phyloP scores from a whole-genome alignment of 139 green algal genomes.

The Chlorella sorokiniana region DNA sequence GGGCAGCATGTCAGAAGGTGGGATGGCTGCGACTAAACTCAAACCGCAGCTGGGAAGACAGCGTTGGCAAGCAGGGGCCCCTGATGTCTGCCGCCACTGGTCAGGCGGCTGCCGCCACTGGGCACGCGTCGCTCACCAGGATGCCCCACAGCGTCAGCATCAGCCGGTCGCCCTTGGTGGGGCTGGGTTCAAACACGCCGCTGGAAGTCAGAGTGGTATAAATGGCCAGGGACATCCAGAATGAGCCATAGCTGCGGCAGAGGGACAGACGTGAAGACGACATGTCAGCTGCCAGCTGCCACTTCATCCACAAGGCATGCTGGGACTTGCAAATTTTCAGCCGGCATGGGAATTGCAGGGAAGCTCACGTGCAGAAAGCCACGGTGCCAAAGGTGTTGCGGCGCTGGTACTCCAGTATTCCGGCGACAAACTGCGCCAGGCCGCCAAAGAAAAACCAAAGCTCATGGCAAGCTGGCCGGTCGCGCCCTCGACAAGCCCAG shows the following conservation, averaged over 20 bases:
- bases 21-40: neutral
- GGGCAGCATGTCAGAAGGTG: too few species aligned
- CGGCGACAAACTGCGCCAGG: constrained; percentile 70
- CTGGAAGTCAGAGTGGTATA: constrained; percentile 12
- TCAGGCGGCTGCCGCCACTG: neutral
- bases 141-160: constrained; percentile 29
- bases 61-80: too few species aligned
- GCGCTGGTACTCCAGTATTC: constrained; percentile 66
- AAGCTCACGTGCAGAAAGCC: constrained; percentile 59
- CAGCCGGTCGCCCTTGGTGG: constrained; percentile 1
- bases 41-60: too few species aligned
- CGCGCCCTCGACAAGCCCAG: neutral
- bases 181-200: neutral
- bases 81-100: neutral
- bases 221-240: constrained; percentile 41
- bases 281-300: neutral
- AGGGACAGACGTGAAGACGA: neutral
- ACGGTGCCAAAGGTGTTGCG: constrained; percentile 75
- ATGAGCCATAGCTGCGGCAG: constrained; percentile 53
- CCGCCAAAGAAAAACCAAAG: constrained; percentile 75
- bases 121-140: constrained; percentile 11
- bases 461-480: constrained; percentile 25
- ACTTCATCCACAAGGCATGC: too few species aligned
- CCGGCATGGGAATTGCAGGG: too few species aligned
- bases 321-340: too few species aligned